phyloP scores from a whole-genome alignment of 1,284 basidiomycete genomes.

The Coniferiporia sulphurascens region DNA sequence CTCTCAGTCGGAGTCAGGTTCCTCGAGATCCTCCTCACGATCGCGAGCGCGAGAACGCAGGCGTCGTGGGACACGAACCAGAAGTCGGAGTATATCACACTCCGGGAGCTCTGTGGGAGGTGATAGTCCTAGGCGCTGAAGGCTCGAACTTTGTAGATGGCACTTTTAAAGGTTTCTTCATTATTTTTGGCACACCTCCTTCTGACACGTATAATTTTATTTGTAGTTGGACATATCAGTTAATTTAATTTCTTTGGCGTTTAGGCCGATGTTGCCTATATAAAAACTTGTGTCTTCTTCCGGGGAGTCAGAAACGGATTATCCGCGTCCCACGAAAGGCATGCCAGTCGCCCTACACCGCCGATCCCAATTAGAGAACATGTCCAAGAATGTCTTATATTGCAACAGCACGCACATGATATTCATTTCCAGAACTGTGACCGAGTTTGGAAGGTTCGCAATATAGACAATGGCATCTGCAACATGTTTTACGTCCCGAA shows the following conservation, averaged over 20 bases:
- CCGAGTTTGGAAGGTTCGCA: conserved; percentile 59
- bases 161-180: not conserved
- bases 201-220: not conserved
- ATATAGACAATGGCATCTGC: conserved; percentile 68
- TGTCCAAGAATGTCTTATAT: not conserved
- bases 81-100: not conserved
- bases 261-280: too few relatives aligned
- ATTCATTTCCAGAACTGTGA: conserved; percentile 66
- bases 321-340: conserved; percentile 63
- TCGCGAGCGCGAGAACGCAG: not conserved
- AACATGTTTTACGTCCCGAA: conserved; percentile 62
- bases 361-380: not conserved
- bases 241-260: too few relatives aligned
- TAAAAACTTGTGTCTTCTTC: not conserved
- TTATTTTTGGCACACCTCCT: not conserved
- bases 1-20: conserved; percentile 2
- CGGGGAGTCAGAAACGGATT: conserved; percentile 18
- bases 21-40: not conserved
- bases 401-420: conserved; percentile 59
- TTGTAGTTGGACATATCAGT: not conserved
- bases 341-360: conserved; percentile 46
- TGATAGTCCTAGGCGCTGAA: not conserved
- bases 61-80: too few relatives aligned
- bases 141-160: not conserved
- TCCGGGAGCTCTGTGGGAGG: not conserved